These are phyloP conservation scores for Plasmodium chabaudi DNA, from an alignment of 169 alveolate species.

Conservation along the genomic window DNA sequence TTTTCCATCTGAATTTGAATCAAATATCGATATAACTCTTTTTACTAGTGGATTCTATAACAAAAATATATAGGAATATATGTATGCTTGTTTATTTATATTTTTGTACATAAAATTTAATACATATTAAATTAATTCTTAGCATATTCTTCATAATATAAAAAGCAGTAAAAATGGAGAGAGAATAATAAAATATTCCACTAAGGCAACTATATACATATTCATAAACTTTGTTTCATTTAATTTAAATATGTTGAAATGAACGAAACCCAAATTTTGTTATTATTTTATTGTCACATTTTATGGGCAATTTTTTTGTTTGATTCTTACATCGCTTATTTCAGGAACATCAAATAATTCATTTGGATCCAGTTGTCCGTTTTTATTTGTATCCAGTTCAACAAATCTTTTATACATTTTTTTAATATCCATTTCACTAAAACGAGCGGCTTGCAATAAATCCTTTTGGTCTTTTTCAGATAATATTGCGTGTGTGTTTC, in stretches of 20 bases:
- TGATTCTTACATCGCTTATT: conserved; percentile 87
- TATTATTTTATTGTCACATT: no score
- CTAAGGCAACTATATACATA: no score
- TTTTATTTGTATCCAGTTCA: conserved; percentile 93
- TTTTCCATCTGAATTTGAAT: conserved; percentile 95
- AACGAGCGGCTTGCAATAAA: conserved; percentile 89
- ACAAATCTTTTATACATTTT: conserved; percentile 93
- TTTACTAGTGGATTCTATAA: conserved; percentile 95
- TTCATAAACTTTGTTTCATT: no score
- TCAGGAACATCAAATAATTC: conserved; percentile 97
- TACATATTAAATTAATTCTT: no score
- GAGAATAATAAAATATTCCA: no score
- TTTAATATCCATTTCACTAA: conserved; percentile 93
- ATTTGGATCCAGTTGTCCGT: conserved; percentile 95
- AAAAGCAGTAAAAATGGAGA: no score
- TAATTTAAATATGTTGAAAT: no score
- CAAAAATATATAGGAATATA: conserved; percentile 3
- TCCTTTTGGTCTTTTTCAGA: conserved; percentile 85
- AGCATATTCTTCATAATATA: no score
- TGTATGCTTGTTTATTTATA: not conserved
- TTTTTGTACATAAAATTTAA: not conserved
- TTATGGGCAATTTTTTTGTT: not conserved
- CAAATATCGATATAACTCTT: conserved; percentile 96
- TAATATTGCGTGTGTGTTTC: conserved; percentile 71
- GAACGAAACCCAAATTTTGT: no score